Evolutionary conservation across 805 yeast genomes (phyloP), one percentile per base, ranked within the genome.

Genomic region (Kluyveromyces wickerhamii): DNA sequence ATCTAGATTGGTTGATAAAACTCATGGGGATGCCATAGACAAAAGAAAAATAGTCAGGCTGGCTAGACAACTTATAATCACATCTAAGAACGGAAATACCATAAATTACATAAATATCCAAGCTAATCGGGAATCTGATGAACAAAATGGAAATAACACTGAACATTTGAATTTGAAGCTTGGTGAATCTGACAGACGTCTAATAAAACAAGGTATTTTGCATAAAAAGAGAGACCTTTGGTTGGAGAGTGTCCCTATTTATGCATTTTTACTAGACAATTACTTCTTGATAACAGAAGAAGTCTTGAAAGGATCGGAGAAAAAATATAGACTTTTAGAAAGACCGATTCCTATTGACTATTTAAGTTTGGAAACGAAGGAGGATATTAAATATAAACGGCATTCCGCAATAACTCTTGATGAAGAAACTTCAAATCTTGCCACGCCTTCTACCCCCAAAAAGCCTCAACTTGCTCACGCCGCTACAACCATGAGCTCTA

Each of bases 221-320:
- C 47, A 62, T 2, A 66, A 79, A 36, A 74, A 78, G 39, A 75
- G 84, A 10, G 92, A 80, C 32, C 60, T 76, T 47, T 72, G 77
- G 63, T 61, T 77, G 20, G 79, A 77, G 25, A 66, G 81, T 25
- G 59, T 64, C 6, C 62, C 68, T 0, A 57, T 64, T 1, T 65
- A 72, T 43, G 47, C 81, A 16, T 72, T 83, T 13, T 57, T 85
- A 19, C 57, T 85, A 34, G 94, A 85, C 50, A 82, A 85, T 48
- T 82, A 67, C 45, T 57, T 85, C 28, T 49, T 85, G 21, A 68
- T 85, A 1, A 77, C 84, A 1, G 79, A 84, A 26, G 66, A 66
- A 30, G 54, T 70, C 2, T 62, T 63, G 7, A 70, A 67, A 29
- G 69, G 62, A 7, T 41, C 53, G 8, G 45, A 45, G 9, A 57